A percentile compares a stretch with the other conserved stretches of the same genome.
These are phyloP conservation scores for Podospora comata DNA, from an alignment of 495 filamentous ascomycete species.

Conservation along the genomic window DNA sequence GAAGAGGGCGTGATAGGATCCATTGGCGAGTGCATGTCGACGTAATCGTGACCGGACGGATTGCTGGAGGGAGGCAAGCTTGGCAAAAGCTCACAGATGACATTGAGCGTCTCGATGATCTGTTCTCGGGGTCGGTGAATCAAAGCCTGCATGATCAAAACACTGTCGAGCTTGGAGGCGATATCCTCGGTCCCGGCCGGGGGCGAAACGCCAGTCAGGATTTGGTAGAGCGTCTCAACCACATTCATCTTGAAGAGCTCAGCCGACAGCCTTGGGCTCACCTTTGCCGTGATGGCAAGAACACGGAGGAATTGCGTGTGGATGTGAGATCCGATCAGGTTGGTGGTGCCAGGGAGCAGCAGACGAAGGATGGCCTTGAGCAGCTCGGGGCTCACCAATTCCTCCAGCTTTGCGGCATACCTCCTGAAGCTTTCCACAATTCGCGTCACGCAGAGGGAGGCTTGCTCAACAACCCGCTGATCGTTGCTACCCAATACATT, in stretches of 20 bases:
- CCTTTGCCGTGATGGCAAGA: slow-evolving; percentile 79
- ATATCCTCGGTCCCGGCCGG: slow-evolving; percentile 76
- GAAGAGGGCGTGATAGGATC: slow-evolving; percentile 38
- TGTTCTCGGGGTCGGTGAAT: slow-evolving; percentile 97
- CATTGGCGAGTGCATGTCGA: slow-evolving; percentile 39
- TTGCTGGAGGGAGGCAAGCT: slow-evolving; percentile 52
- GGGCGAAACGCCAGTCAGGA: slow-evolving; percentile 91
- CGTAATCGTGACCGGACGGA: slow-evolving; percentile 51
- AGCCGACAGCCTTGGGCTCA: slow-evolving; percentile 80
- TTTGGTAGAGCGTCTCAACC: slow-evolving; percentile 97
- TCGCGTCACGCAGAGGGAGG: slow-evolving; percentile 90
- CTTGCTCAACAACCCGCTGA: slow-evolving; percentile 95
- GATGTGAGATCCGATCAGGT: slow-evolving; percentile 90
- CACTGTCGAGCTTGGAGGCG: slow-evolving; percentile 89
- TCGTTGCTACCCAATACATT: slow-evolving; percentile 89
- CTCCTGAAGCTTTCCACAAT: slow-evolving; percentile 96
- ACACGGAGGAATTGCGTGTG: slow-evolving; percentile 96
- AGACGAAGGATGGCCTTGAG: slow-evolving; percentile 85
- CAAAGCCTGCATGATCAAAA: slow-evolving; percentile 97
- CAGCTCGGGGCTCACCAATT: slow-evolving; percentile 81
- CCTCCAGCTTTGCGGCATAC: slow-evolving; percentile 81
- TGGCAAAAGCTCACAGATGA: slow-evolving; percentile 94
- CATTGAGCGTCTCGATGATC: slow-evolving; percentile 94
- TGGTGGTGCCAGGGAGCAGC: slow-evolving; percentile 89
- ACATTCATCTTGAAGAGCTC: slow-evolving; percentile 96